Base-by-base conservation (phyloP, 257 asterid species). In the Scutellaria barbata region DNA sequence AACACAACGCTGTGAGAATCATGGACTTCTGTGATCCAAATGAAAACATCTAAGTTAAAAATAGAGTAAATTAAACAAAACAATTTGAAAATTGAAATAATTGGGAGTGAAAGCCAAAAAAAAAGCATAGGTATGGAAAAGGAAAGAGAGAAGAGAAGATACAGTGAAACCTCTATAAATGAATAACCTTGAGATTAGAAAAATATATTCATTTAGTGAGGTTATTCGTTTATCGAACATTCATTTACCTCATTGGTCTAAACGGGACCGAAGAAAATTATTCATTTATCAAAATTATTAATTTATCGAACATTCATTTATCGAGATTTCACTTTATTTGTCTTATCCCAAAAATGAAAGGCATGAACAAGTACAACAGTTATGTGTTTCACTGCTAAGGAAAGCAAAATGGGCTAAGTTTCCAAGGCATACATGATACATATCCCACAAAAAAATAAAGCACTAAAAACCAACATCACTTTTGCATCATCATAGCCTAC, bases 381-480 rank as follows among this genome's bases (percentile, higher is more conserved):
- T 55, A 52, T 76, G 5, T 70, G 81, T 67, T 46, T 60, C 76
- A 60, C 33, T 62, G 60, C 63, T 20, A 43, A 33, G 55, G 25
- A 66, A 16, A 54, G 45, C 65, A 74, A 59, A 46, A 39, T 56
- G 43, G 40, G 59, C 74, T 50, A 25, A 60, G 42, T 76, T 69
- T 69, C 72, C 80, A 58, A 71, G 35, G 48, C 6, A 40, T n/a
- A 56, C 65, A 37, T 20, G 65, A 66, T 5, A 30, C 35, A 30
- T 30, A 55, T 76, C 77, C 72, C 43, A 56, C 48, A 59, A 61
- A 62, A 70, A 66, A 59, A 67, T 76, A 63, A 67, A 72, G 47
- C 68, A 46, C 73, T 69, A 69, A 10, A 63, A 58, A 50, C 74
- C 80, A 74, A 69, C 10, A 39, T 1, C 55, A 42, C 73, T 74